Evolutionary conservation across 2,329 filamentous ascomycete genomes (phyloP).

Genomic region (Penicillium capsulatum): DNA sequence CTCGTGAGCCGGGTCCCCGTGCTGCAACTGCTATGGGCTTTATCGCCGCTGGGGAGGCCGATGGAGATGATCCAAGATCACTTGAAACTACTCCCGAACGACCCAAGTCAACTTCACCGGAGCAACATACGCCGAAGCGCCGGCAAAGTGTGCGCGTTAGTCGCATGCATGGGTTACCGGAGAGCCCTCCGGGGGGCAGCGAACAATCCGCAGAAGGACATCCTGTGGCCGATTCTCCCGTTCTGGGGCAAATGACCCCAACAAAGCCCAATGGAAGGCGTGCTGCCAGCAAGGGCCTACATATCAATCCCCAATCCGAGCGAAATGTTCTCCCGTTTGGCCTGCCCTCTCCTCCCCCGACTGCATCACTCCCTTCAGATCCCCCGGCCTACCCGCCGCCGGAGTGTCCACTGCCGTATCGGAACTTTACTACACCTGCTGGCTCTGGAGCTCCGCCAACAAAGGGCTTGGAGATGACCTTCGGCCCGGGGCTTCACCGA

Average conservation of each 20-base stretch:
- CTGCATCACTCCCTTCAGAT: slow-evolving; percentile 22
- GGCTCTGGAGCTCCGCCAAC: not conserved
- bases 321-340: slow-evolving; percentile 21
- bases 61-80: slow-evolving; percentile 4
- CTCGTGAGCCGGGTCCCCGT: slow-evolving; percentile 3
- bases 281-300: slow-evolving; percentile 8
- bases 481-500: slow-evolving; percentile 11
- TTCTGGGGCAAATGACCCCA: slow-evolving; percentile 13
- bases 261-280: slow-evolving; percentile 10
- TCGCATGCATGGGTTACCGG: slow-evolving; percentile 12
- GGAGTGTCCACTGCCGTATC: slow-evolving; percentile 9
- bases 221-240: slow-evolving; percentile 21
- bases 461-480: slow-evolving; percentile 10
- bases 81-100: slow-evolving; percentile 8
- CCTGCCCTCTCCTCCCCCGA: slow-evolving; percentile 26
- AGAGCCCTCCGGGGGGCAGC: slow-evolving; percentile 6
- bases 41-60: slow-evolving; percentile 3
- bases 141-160: slow-evolving; percentile 17
- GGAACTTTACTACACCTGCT: slow-evolving; percentile 18
- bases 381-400: slow-evolving; percentile 15
- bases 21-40: slow-evolving; percentile 11
- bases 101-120: slow-evolving; percentile 14
- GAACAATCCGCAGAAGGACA: slow-evolving; percentile 5
- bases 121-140: slow-evolving; percentile 9
- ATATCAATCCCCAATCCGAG: slow-evolving; percentile 12